Conservation (phyloP, 169 alveolate genomes). For the Cryptosporidium muris region DNA sequence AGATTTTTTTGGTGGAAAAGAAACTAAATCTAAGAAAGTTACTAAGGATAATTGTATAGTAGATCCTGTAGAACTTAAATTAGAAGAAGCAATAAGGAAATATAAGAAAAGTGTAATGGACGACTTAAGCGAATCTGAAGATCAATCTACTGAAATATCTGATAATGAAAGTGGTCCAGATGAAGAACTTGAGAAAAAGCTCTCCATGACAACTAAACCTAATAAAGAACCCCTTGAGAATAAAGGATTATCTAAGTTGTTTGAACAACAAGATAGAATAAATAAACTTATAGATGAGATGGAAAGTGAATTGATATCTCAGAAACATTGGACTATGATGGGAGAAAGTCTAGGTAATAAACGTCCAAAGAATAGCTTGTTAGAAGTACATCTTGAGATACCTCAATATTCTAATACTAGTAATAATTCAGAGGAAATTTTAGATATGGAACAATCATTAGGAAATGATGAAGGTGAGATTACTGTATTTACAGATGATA, state of each 20-base stretch:
- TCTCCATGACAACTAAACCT: not conserved
- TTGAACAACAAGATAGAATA: slow-evolving; percentile 3
- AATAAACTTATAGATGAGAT: slow-evolving; percentile 30
- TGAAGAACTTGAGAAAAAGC: not conserved
- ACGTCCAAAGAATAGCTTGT: slow-evolving; percentile 35
- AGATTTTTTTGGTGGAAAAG: not conserved
- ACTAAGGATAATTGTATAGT: not conserved
- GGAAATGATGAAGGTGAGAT: not conserved
- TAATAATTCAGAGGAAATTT: not conserved
- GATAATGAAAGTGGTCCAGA: not conserved
- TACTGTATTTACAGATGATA: not conserved
- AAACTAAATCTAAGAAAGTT: not conserved
- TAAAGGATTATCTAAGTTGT: slow-evolving; percentile 1
- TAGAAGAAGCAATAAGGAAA: too few species aligned
- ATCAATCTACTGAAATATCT: not conserved
- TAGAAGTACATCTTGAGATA: slow-evolving; percentile 28
- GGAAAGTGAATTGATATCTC: slow-evolving; percentile 22
- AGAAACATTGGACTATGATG: slow-evolving; percentile 54
- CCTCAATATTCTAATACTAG: slow-evolving; percentile 28
- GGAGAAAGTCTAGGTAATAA: slow-evolving; percentile 50
- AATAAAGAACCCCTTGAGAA: not conserved
- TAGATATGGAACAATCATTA: not conserved
- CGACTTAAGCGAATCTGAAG: too few species aligned
- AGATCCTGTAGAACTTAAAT: not conserved
- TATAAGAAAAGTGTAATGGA: too few species aligned